Evolutionary conservation across 805 yeast genomes (phyloP), one percentile per base, ranked within the genome.

Genomic region (Kodamaea sagamina): DNA sequence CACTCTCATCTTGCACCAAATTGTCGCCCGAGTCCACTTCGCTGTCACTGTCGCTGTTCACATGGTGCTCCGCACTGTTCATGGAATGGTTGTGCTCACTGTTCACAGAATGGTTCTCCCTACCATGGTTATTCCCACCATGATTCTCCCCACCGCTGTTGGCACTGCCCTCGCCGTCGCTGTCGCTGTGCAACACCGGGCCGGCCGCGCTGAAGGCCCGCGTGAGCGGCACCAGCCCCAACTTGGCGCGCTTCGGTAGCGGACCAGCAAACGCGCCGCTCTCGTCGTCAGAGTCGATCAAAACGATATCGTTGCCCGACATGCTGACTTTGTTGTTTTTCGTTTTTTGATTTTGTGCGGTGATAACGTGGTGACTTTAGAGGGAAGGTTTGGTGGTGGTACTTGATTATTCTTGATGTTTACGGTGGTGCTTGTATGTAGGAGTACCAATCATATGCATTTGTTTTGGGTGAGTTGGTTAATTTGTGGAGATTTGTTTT

Each of bases 271-370:
- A 24, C 8, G 17, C 26, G 13, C 32, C 28, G 10, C 39, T 19
- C 37, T 48, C 52, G 26, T 44, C 47, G 40, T 58, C 64, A 13
- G 63, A 58, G 44, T 59, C 63, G 21, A 61, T 49, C 41, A 61
- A 50, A 40, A 61, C 57, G 18, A 61, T 48, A 36, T 57, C 63
- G 47, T 51, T 50, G 28, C 26, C 17, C 37, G 34, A 29, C 34
- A 29, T 29, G 34, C 24, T 21, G 6, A 6, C 24, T 21, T 21
- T 29, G 34, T 29, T 29, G 15, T 15, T 29, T 29, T 29, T 29
- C 15, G 15, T 17, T 13, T 13, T 10, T 15, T 29, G 34, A 29
- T 29, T 29, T 29, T 29, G 34, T 29, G 34, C 34, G 34, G 34
- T 21, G 24, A 8, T 21, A 8, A 21, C n/a, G n/a, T n/a, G n/a